phyloP scores from a whole-genome alignment of 495 filamentous ascomycete genomes.

The Penicillium odoratum region DNA sequence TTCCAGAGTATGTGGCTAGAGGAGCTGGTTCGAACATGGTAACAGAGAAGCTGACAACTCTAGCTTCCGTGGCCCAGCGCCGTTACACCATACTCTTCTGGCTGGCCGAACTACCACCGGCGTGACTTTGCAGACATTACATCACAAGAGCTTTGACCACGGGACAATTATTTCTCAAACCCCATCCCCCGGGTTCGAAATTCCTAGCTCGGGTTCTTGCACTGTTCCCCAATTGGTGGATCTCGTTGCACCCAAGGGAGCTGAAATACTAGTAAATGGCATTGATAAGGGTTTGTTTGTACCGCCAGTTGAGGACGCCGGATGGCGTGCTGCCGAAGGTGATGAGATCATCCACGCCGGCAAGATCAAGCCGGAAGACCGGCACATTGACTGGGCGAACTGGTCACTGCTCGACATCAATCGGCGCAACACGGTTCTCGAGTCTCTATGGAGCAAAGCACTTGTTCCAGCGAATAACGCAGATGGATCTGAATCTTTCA shows the following conservation, averaged over 20 bases:
- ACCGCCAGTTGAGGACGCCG: slow-evolving; percentile 52
- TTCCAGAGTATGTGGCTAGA: slow-evolving; percentile 66
- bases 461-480: slow-evolving; percentile 24
- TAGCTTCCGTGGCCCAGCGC: slow-evolving; percentile 74
- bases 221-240: slow-evolving; percentile 44
- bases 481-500: slow-evolving; percentile 22
- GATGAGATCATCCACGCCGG: slow-evolving; percentile 41
- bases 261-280: slow-evolving; percentile 60
- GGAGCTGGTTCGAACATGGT: not conserved
- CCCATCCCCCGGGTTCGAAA: slow-evolving; percentile 49
- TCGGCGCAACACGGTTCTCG: slow-evolving; percentile 51
- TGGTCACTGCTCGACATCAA: slow-evolving; percentile 51
- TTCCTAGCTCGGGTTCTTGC: slow-evolving; percentile 44
- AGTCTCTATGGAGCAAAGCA: slow-evolving; percentile 54
- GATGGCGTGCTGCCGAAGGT: slow-evolving; percentile 30
- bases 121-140: slow-evolving; percentile 81
- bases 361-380: slow-evolving; percentile 55
- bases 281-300: slow-evolving; percentile 63
- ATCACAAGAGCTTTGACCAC: slow-evolving; percentile 71
- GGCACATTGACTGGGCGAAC: slow-evolving; percentile 52
- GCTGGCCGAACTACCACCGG: slow-evolving; percentile 57
- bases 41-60: slow-evolving; percentile 3
- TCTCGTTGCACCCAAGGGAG: slow-evolving; percentile 49
- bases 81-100: slow-evolving; percentile 78
- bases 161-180: slow-evolving; percentile 74